A percentile compares a stretch with the other conserved stretches of the same genome.
Conservation (phyloP, 148 eudicot species). For the Dysphania ambrosioides region DNA sequence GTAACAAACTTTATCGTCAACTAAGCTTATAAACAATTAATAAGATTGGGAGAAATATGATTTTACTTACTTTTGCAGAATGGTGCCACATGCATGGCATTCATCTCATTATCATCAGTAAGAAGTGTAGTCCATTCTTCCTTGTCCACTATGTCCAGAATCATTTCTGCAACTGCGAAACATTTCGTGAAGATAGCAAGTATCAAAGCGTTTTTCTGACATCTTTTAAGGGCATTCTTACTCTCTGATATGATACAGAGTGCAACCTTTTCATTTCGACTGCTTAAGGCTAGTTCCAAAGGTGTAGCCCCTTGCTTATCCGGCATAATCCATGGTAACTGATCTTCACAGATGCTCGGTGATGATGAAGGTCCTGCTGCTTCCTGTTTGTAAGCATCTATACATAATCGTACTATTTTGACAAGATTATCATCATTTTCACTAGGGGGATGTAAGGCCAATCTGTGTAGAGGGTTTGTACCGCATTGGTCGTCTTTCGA, state of each 20-base stretch:
- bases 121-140: background rate
- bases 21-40: background rate
- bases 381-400: background rate
- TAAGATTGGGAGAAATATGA: background rate
- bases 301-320: background rate
- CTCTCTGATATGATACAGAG: background rate
- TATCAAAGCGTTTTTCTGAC: background rate
- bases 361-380: background rate
- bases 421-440: background rate
- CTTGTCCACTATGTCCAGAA: background rate
- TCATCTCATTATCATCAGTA: background rate
- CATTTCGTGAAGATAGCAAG: background rate
- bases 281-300: background rate
- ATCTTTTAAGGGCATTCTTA: background rate
- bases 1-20: background rate
- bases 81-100: background rate
- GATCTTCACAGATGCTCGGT: background rate
- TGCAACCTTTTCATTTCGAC: background rate
- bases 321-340: background rate
- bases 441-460: background rate
- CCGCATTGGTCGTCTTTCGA: background rate
- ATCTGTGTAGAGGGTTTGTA: background rate
- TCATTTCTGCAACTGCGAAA: background rate
- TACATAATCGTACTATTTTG: background rate
- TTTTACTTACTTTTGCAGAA: background rate